Evolutionary conservation across 2,329 filamentous ascomycete species (phyloP).

Genomic region (Colletotrichum salicis): DNA sequence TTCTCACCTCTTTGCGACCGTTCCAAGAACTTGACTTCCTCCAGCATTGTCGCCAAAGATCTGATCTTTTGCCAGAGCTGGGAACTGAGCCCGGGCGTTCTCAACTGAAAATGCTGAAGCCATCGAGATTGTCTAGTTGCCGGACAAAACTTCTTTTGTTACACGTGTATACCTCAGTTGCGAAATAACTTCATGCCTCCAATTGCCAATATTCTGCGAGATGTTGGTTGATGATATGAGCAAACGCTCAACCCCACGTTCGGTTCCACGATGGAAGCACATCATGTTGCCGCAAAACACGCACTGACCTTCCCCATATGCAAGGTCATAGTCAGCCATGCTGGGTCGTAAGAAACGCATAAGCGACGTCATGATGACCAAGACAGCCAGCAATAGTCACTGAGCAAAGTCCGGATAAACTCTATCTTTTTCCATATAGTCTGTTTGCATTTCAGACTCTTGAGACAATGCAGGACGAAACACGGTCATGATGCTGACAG

Average conservation of each 20-base stretch:
- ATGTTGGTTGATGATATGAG: not conserved
- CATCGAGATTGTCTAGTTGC: not conserved
- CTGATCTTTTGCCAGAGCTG: constrained; percentile 73
- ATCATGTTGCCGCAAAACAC: not conserved
- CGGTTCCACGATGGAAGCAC: not conserved
- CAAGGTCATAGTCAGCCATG: not conserved
- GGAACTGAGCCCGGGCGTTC: constrained; percentile 69
- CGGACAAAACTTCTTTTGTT: not conserved
- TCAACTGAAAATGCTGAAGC: constrained; percentile 46
- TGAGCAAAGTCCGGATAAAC: not conserved
- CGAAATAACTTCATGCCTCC: not conserved
- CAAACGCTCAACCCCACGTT: too few relatives aligned
- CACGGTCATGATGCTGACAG: not conserved
- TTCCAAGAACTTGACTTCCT: constrained; percentile 75
- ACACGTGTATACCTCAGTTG: not conserved
- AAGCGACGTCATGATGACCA: not conserved
- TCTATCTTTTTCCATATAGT: not conserved
- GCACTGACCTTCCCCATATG: not conserved
- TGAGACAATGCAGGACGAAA: not conserved
- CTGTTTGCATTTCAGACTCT: not conserved
- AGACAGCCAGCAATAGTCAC: not conserved
- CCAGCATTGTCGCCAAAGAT: constrained; percentile 83
- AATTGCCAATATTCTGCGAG: not conserved
- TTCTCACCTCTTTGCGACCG: constrained; percentile 52
- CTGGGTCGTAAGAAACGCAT: not conserved